phyloP scores from a whole-genome alignment of 1,139 yeast species.

The Dujonia santamariae region DNA sequence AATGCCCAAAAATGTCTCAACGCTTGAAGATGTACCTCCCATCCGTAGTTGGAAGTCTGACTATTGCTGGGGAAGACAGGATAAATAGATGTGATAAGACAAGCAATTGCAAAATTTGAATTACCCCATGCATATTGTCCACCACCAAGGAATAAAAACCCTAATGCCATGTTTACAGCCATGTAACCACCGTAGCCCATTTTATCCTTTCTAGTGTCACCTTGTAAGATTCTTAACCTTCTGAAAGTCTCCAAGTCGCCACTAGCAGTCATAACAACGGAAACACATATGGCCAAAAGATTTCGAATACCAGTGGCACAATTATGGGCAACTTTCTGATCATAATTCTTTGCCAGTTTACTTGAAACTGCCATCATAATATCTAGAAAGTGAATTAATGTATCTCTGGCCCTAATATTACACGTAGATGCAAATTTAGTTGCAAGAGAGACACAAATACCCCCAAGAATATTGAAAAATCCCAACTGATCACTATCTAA shows the following conservation, averaged over 20 bases:
- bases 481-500: slow-evolving; percentile 65
- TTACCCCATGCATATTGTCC: slow-evolving; percentile 82
- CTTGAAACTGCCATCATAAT: slow-evolving; percentile 53
- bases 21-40: slow-evolving; percentile 75
- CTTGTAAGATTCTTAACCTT: slow-evolving; percentile 68
- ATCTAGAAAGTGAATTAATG: slow-evolving; percentile 64
- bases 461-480: slow-evolving; percentile 68
- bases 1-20: slow-evolving; percentile 90
- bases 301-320: slow-evolving; percentile 60
- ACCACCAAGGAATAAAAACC: slow-evolving; percentile 85
- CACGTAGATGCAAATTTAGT: slow-evolving; percentile 74
- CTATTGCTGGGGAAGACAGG: slow-evolving; percentile 58
- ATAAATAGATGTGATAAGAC: slow-evolving; percentile 69
- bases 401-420: slow-evolving; percentile 51
- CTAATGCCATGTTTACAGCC: slow-evolving; percentile 81
- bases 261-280: slow-evolving; percentile 85
- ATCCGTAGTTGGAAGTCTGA: slow-evolving; percentile 26
- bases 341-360: slow-evolving; percentile 49
- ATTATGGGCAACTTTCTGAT: slow-evolving; percentile 55
- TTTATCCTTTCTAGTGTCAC: slow-evolving; percentile 41
- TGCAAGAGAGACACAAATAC: slow-evolving; percentile 73
- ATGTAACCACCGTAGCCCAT: slow-evolving; percentile 68
- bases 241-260: slow-evolving; percentile 82
- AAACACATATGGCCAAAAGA: slow-evolving; percentile 57
- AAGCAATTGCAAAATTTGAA: slow-evolving; percentile 65